A percentile compares a stretch with the other conserved stretches of the same genome.
phyloP scores from a whole-genome alignment of 192 early-diverging fungal genomes.

The Backusella circina region DNA sequence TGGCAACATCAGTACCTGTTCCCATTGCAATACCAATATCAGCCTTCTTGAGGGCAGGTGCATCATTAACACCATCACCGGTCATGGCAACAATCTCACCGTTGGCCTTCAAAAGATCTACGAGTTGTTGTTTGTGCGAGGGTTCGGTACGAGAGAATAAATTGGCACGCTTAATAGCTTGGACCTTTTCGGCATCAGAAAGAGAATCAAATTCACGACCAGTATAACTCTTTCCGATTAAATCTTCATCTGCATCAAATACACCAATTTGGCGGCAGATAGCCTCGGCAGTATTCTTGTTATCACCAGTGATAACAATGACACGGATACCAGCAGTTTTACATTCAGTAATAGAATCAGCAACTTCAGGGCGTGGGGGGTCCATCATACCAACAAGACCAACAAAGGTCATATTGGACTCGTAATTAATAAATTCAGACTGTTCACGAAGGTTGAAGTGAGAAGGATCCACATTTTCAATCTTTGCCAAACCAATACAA shows the following conservation, averaged over 20 bases:
- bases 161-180: conserved; percentile 69
- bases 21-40: conserved; percentile 99
- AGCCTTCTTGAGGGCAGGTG: conserved; percentile 94
- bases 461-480: conserved; percentile 60
- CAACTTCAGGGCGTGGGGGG: conserved; percentile 93
- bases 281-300: conserved; percentile 94
- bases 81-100: conserved; percentile 93
- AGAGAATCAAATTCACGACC: conserved; percentile 96
- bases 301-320: conserved; percentile 98
- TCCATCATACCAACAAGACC: conserved; percentile 97
- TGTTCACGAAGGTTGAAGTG: conserved; percentile 55
- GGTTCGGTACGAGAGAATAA: conserved; percentile 97
- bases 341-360: conserved; percentile 80
- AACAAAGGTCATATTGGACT: conserved; percentile 88
- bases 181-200: conserved; percentile 61
- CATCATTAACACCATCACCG: conserved; percentile 99
- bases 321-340: conserved; percentile 94
- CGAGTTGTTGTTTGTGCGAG: conserved; percentile 91
- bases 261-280: conserved; percentile 96
- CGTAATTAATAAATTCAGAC: conserved; percentile 65
- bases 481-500: conserved; percentile 86
- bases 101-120: conserved; percentile 81
- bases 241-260: conserved; percentile 64
- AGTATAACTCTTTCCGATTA: conserved; percentile 73
- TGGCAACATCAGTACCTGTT: conserved; percentile 96